These are phyloP conservation scores for Claviceps arundinis DNA, from an alignment of 2,329 filamentous ascomycete species.

Conservation along the genomic window DNA sequence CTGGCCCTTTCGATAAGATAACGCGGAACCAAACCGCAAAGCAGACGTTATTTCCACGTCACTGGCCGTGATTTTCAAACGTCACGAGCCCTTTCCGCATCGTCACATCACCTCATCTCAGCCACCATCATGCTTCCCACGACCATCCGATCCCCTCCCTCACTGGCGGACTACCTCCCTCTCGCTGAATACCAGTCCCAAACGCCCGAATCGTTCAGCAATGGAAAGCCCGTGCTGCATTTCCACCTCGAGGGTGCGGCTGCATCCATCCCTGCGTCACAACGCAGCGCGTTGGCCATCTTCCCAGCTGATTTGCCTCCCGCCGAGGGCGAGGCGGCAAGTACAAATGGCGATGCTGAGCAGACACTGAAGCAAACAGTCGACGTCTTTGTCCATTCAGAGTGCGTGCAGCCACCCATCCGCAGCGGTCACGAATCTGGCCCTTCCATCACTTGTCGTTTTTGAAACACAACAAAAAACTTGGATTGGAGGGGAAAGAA, in stretches of 20 bases:
- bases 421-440: no score
- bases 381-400: conserved; percentile 45
- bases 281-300: conserved; percentile 41
- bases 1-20: no score
- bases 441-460: neutral
- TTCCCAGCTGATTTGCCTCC: conserved; percentile 28
- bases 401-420: conserved; percentile 24
- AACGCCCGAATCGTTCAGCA: conserved; percentile 61
- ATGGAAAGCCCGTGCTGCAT: conserved; percentile 58
- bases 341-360: conserved; percentile 20
- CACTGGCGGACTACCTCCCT: conserved; percentile 45
- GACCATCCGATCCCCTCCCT: conserved; percentile 44
- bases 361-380: conserved; percentile 33
- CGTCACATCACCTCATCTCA: neutral
- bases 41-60: no score
- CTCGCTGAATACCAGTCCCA: conserved; percentile 57
- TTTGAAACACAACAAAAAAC: no score
- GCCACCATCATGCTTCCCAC: conserved; percentile 28
- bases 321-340: conserved; percentile 9
- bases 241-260: conserved; percentile 43
- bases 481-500: neutral
- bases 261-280: conserved; percentile 41
- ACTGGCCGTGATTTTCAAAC: no score
- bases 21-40: no score
- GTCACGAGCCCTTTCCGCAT: neutral